A percentile compares a stretch with the other conserved stretches of the same genome.
phyloP scores from a whole-genome alignment of 2,329 filamentous ascomycete species.

The Camptophora hylomeconis region DNA sequence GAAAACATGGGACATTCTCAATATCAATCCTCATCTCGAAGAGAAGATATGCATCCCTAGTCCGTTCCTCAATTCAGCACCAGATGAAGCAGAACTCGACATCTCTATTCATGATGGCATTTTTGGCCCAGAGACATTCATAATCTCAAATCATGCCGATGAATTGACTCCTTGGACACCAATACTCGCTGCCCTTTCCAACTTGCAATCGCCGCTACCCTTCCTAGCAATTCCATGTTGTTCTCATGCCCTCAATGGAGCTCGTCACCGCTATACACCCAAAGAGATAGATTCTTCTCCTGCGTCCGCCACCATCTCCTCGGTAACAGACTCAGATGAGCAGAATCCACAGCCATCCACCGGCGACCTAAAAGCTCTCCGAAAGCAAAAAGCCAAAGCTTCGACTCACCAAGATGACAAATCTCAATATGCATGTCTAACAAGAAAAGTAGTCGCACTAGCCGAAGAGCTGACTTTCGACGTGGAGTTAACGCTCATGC shows the following conservation, averaged over 20 bases:
- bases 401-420: conserved; percentile 27
- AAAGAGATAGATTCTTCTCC: conserved; percentile 11
- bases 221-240: conserved; percentile 95
- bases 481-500: conserved; percentile 70
- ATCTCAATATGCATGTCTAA: conserved; percentile 73
- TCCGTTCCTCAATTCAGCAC: conserved; percentile 27
- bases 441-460: conserved; percentile 61
- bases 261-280: conserved; percentile 46
- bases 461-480: conserved; percentile 60
- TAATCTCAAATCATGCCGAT: conserved; percentile 94
- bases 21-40: conserved; percentile 33
- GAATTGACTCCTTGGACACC: conserved; percentile 95
- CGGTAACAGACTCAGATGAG: conserved; percentile 12
- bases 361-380: conserved; percentile 29
- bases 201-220: conserved; percentile 47
- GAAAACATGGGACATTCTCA: conserved; percentile 72
- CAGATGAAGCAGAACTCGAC: conserved; percentile 4
- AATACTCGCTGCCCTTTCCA: conserved; percentile 56
- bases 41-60: conserved; percentile 50
- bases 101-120: conserved; percentile 36
- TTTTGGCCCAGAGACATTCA: conserved; percentile 67
- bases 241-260: conserved; percentile 72
- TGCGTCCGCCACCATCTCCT: conserved; percentile 3
- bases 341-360: conserved; percentile 19
- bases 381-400: conserved; percentile 23